Evolutionary conservation across 768 basidiomycete species (phyloP).

Genomic region (Suillus weaverae): DNA sequence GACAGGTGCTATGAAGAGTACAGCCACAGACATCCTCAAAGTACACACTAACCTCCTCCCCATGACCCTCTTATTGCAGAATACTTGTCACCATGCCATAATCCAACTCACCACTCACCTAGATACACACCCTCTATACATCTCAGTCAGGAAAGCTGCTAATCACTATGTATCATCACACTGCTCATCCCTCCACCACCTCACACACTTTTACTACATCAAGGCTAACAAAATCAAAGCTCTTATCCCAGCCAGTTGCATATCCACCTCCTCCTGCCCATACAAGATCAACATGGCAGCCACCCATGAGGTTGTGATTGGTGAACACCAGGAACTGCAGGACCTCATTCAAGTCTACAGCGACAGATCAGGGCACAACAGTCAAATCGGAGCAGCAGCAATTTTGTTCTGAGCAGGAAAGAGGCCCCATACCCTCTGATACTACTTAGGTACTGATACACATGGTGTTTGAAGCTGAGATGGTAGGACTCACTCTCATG

Average conservation of each 20-base stretch:
- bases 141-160: not conserved
- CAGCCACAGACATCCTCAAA: not conserved
- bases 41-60: not conserved
- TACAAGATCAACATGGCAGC: not conserved
- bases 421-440: not conserved
- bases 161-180: not conserved
- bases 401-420: not conserved
- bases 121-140: not conserved
- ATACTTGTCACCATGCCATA: not conserved
- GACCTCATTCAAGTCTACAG: slow-evolving; percentile 14
- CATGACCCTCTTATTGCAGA: not conserved
- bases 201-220: not conserved
- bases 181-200: not conserved
- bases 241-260: not conserved
- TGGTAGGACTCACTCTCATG: slow-evolving; percentile 12
- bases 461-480: slow-evolving; percentile 20
- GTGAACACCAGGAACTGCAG: not conserved
- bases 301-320: not conserved
- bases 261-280: not conserved
- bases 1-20: not conserved
- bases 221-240: not conserved
- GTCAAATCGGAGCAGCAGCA: slow-evolving; percentile 17
- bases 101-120: not conserved
- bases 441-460: slow-evolving; percentile 10
- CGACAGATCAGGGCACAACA: slow-evolving; percentile 12